phyloP scores from a whole-genome alignment of 306 rosid genomes.

The Quercus variabilis region DNA sequence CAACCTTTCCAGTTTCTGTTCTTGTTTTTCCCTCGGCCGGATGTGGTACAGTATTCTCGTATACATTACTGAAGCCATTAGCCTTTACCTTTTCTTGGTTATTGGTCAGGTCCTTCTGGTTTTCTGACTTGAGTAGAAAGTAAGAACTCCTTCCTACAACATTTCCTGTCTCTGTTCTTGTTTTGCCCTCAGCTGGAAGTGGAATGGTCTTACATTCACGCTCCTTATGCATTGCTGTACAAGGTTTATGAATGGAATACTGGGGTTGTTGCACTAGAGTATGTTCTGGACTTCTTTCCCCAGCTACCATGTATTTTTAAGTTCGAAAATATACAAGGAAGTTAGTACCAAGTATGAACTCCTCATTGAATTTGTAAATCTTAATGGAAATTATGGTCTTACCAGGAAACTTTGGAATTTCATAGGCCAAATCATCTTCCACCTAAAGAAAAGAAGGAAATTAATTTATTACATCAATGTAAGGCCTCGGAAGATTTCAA shows the following conservation, averaged over 20 bases:
- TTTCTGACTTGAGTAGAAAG: conserved; percentile 53
- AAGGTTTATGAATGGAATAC: conserved; percentile 73
- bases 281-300: conserved; percentile 42
- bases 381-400: conserved; percentile 24
- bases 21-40: conserved; percentile 37
- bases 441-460: conserved; percentile 34
- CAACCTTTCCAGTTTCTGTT: conserved; percentile 51
- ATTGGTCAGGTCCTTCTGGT: conserved; percentile 29
- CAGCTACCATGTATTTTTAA: conserved; percentile 30
- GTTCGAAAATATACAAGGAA: conserved; percentile 29
- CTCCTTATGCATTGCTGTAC: conserved; percentile 53
- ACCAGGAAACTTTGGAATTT: conserved; percentile 36
- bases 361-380: conserved; percentile 1
- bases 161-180: conserved; percentile 50
- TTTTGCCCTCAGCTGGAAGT: conserved; percentile 39
- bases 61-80: conserved; percentile 16
- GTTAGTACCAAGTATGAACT: conserved; percentile 24
- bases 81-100: conserved; percentile 33
- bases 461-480: not conserved
- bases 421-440: conserved; percentile 31
- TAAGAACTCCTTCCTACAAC: conserved; percentile 66
- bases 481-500: not conserved
- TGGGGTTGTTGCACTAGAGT: conserved; percentile 49
- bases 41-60: conserved; percentile 22
- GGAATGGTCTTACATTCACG: conserved; percentile 31